Evolutionary conservation across 2,329 filamentous ascomycete genomes (phyloP), one percentile per base, ranked within the genome.

Genomic region (Hysterium pulicare): DNA sequence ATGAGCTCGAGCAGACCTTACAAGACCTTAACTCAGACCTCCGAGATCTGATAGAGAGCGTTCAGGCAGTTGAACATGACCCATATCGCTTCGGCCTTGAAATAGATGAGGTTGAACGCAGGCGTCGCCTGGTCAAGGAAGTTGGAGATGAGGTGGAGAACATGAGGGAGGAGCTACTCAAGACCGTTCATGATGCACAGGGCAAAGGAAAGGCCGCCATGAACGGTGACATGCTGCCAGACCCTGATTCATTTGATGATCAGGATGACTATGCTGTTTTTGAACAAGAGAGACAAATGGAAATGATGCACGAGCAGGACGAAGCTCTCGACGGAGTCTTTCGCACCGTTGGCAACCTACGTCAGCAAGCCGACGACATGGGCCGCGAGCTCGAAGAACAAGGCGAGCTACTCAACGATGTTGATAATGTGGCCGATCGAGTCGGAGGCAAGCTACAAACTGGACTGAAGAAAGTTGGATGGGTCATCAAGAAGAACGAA

Each of bases 311-410:
- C 53, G 89, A 96, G 68, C 93, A 98, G 73, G 93, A 98, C 64
- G 78, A 90, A 70, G 86, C 93, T 57, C 77, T 98, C 2, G 91
- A 97, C 62, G 87, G 87, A 13, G 91, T 98, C 35, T 95, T 94
- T 63, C 81, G 84, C 53, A 97, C 91, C 1, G 93, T 98, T 19
- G 91, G 90, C 2, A 96, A 90, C 62, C 70, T 98, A 61, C 77
- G 91, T 42, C 78, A 86, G 61, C 93, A 97, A 75, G 94, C 93
- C 2, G 84, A 94, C 68, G 87, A 90, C 55, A 98, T 98, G 91
- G 91, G 93, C 1, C 77, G 91, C 44, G 93, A 98, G 72, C 75
- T 98, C 34, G 94, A 96, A 69, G 93, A 98, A 71, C 93, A 98
- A 75, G 79, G 78, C 17, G 87, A 90, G 66, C 85, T 97, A 79